Evolutionary conservation across 345 rosid species (phyloP), one percentile per base, ranked within the genome.

Genomic region (Nephelium lappaceum): DNA sequence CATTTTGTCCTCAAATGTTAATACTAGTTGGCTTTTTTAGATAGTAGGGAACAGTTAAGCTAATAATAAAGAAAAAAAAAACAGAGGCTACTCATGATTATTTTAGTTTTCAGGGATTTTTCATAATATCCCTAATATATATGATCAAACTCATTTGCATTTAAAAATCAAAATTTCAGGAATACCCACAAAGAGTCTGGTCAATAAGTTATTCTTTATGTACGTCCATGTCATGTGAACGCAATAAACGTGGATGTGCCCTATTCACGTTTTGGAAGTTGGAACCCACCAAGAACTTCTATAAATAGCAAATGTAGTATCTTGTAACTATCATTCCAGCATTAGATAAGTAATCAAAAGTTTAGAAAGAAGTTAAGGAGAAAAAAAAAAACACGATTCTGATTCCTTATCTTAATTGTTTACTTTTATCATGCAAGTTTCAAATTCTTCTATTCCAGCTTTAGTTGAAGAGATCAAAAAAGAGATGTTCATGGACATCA

Each of bases 401-500:
- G n/a, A 2, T n/a, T 27, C 49, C 24, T 73, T 14, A 12, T 24
- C 64, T 10, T 63, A 2, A 0, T n/a, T 15, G 11, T 11, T 3
- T 14, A 9, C 3, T 27, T 31, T 2, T 3, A 23, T 18, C 25
- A 83, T 86, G 86, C 79, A 74, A 10, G 5, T 43, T 47, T 69
- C 71, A 25, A 0, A 39, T 0, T 21, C 74, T 11, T 71, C 78
- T 16, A 72, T 77, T 74, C 75, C 77, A 36, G 77, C 71, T 53
- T 67, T 83, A 53, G 83, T 80, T 71, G 65, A 83, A 25, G 79
- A 82, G 73, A 77, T 87, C 23, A 88, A 83, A 71, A 70, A 64
- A 72, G 81, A 81, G 8, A 51, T 86, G 67, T 72, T 82, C 5
- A 14, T 43, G 0, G 61, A 41, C 74, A 62, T 55, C 1, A 23